Evolutionary conservation across 192 early-diverging fungal species (phyloP), one percentile per base, ranked within the genome.

Genomic region (Coemansia guatemalensis): DNA sequence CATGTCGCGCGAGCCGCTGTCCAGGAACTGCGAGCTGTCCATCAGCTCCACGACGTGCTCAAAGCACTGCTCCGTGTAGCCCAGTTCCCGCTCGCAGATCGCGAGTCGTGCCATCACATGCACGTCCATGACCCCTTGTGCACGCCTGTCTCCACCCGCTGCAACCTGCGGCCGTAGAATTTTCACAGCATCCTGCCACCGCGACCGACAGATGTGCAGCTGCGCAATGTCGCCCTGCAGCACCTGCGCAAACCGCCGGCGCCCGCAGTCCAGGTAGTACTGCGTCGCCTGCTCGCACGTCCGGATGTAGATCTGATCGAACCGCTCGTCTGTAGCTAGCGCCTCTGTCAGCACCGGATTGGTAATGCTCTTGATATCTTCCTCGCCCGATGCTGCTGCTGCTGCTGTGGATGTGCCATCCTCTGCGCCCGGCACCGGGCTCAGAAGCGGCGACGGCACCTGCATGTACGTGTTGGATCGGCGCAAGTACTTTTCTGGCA

Each of bases 241-340:
- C 25, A 65, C 68, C 25, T 68, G 73, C 8, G 77, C 73, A 39
- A 80, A 73, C 41, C 82, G 69, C 12, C 52, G 33, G 0, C 82
- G 73, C 23, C 68, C 72, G 53, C 76, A 71, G 30, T 80, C 77
- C 25, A 51, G 53, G 48, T 68, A 83, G 71, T 83, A 83, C 53
- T 73, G 73, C 39, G 74, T 68, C 1, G 77, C 82, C 70, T 80
- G 73, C 52, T 80, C 73, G 71, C 70, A 76, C 23, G 74, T 74
- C 27, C 68, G 64, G 14, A 71, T 35, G 39, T 83, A 83, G 22
- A 83, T 67, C 50, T 83, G 69, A 65, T 83, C 82, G 25, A 80
- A 83, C 17, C 71, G 59, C 47, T 54, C 68, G 35, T 80, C 69
- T 14, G 57, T 30, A 1, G 66, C 64, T 39, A 83, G 65, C 21